Evolutionary conservation across 108 stramenopile genomes (phyloP).

Genomic region (Discostella stelligeroides): DNA sequence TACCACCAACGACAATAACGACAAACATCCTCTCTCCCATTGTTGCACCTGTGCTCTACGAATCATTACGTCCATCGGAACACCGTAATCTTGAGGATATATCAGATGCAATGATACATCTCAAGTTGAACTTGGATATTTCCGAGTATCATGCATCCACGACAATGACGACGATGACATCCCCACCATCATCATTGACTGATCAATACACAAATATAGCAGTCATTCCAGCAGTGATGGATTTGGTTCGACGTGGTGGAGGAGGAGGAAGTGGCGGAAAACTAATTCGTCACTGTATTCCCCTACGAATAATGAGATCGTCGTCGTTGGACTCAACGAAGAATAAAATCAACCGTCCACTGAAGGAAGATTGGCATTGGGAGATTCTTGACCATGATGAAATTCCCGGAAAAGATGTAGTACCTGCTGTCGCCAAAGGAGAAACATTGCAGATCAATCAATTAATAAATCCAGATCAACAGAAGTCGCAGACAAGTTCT

Average conservation of each 20-base stretch:
- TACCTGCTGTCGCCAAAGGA: not conserved
- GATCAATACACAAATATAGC: not conserved
- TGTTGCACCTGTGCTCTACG: constrained; percentile 37
- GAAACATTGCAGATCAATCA: not conserved
- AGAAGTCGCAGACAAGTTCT: no score
- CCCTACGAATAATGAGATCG: constrained; percentile 20
- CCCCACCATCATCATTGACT: not conserved
- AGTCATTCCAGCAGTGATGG: constrained; percentile 26
- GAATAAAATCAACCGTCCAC: constrained; percentile 3
- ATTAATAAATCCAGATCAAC: no score
- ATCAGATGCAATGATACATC: constrained; percentile 28
- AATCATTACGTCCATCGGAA: constrained; percentile 39
- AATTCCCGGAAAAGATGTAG: not conserved
- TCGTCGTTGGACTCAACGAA: not conserved
- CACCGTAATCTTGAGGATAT: constrained; percentile 36
- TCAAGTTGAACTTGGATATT: constrained; percentile 16
- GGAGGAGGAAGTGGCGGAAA: constrained; percentile 28
- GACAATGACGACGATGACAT: not conserved
- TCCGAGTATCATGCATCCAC: not conserved
- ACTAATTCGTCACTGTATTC: constrained; percentile 29
- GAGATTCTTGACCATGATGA: constrained; percentile 1
- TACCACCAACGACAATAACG: no score
- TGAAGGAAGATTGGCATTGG: constrained; percentile 26
- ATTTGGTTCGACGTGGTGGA: constrained; percentile 39
- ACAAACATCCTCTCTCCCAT: constrained; percentile 38